phyloP scores from a whole-genome alignment of 192 early-diverging fungal genomes.

The Paraglomus brasilianum region DNA sequence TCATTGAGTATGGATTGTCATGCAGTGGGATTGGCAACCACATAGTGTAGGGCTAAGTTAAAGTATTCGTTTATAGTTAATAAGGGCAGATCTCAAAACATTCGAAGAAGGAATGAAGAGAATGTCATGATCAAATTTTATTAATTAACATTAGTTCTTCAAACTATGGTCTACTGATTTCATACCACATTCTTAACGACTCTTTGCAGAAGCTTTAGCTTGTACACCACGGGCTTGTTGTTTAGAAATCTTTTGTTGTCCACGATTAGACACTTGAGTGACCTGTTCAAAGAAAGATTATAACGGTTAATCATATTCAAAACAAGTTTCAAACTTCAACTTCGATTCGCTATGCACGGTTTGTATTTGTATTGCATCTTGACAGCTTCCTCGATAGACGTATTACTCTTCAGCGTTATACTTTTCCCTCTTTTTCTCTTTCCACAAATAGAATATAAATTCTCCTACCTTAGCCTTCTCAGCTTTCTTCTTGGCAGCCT shows the following conservation, averaged over 20 bases:
- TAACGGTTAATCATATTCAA: slow-evolving; percentile 18
- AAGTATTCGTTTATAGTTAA: too few relatives aligned
- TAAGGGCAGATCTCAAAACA: too few relatives aligned
- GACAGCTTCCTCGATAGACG: neutral
- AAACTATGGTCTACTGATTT: neutral
- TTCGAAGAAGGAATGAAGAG: too few relatives aligned
- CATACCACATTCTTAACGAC: slow-evolving; percentile 61
- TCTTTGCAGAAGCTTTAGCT: slow-evolving; percentile 75
- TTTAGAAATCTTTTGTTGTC: slow-evolving; percentile 75
- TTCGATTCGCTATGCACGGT: neutral
- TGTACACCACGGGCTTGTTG: slow-evolving; percentile 79
- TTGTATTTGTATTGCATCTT: neutral
- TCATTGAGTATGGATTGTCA: too few relatives aligned
- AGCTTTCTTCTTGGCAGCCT: slow-evolving; percentile 82
- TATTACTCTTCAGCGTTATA: neutral
- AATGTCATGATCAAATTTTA: too few relatives aligned
- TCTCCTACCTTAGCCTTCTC: slow-evolving; percentile 72
- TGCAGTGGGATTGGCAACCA: too few relatives aligned
- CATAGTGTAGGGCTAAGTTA: too few relatives aligned
- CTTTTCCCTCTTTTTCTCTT: neutral
- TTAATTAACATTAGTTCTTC: too few relatives aligned
- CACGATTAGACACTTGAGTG: slow-evolving; percentile 44
- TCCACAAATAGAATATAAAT: neutral
- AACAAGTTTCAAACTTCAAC: too few relatives aligned
- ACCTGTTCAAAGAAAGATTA: slow-evolving; percentile 35